These are phyloP conservation scores for Apiospora koreana DNA, from an alignment of 2,329 filamentous ascomycete genomes.

Conservation along the genomic window DNA sequence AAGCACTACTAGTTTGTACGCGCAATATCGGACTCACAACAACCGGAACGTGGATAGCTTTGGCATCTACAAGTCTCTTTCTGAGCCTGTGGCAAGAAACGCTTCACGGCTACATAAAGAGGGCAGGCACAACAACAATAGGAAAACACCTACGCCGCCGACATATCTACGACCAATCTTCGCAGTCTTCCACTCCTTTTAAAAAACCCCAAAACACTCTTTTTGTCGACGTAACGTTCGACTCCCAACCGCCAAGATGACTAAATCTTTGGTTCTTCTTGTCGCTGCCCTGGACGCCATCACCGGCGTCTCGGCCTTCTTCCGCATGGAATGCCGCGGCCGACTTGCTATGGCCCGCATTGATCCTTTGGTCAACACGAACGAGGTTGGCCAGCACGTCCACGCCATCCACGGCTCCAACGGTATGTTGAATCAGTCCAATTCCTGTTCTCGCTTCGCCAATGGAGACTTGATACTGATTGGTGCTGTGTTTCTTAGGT, in stretches of 20 bases:
- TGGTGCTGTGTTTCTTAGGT: slow-evolving; percentile 44
- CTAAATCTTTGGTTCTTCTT: slow-evolving; percentile 28
- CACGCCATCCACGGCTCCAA: slow-evolving; percentile 77
- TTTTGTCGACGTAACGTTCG: neutral
- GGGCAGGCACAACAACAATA: neutral
- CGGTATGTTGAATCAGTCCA: slow-evolving; percentile 55
- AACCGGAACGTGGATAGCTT: neutral
- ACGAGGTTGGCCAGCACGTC: slow-evolving; percentile 61
- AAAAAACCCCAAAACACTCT: neutral
- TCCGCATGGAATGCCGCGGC: slow-evolving; percentile 84
- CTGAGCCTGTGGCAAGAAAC: neutral
- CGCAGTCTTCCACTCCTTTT: slow-evolving; percentile 1
- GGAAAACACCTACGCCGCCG: neutral
- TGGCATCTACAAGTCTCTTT: neutral
- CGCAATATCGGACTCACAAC: neutral
- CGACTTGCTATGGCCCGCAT: slow-evolving; percentile 69
- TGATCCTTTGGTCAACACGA: slow-evolving; percentile 73
- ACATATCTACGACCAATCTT: neutral
- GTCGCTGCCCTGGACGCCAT: slow-evolving; percentile 30
- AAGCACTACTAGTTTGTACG: neutral
- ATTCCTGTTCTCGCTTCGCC: neutral
- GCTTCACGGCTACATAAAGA: neutral
- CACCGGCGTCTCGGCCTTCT: slow-evolving; percentile 66
- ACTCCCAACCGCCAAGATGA: slow-evolving; percentile 12
- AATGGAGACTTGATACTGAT: neutral